A percentile compares a stretch with the other conserved stretches of the same genome.
Conservation (phyloP, 495 filamentous ascomycete genomes). For the Podospora anserina region DNA sequence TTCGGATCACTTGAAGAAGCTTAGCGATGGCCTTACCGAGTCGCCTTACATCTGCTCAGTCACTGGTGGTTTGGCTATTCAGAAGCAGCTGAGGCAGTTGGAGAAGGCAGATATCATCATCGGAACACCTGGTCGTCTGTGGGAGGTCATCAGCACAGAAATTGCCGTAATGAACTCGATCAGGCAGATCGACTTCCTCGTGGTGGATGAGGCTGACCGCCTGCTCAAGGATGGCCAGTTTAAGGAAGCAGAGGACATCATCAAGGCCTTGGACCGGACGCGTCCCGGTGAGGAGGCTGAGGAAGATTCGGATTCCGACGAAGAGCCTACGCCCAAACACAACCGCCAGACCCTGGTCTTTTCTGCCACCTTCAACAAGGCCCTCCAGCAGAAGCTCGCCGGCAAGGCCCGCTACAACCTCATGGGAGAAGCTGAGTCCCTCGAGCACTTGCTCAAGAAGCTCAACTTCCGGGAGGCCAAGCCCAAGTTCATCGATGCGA, state of each 20-base stretch:
- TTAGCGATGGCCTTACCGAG: slow-evolving; percentile 60
- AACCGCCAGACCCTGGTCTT: slow-evolving; percentile 90
- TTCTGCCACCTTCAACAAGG: slow-evolving; percentile 91
- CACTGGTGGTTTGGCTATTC: slow-evolving; percentile 85
- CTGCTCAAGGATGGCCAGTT: slow-evolving; percentile 90
- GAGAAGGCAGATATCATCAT: slow-evolving; percentile 78
- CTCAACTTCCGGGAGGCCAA: slow-evolving; percentile 78
- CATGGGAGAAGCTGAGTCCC: slow-evolving; percentile 70
- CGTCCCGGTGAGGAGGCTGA: slow-evolving; percentile 24
- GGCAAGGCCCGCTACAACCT: slow-evolving; percentile 67
- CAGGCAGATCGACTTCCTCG: slow-evolving; percentile 70
- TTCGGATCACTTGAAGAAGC: slow-evolving; percentile 68
- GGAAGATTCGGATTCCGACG: slow-evolving; percentile 35
- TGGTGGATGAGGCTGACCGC: slow-evolving; percentile 93
- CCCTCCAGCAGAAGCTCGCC: slow-evolving; percentile 82
- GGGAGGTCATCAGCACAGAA: slow-evolving; percentile 81
- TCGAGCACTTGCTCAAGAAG: slow-evolving; percentile 89
- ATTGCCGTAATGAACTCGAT: slow-evolving; percentile 57
- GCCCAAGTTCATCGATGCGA: slow-evolving; percentile 89
- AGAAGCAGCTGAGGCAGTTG: slow-evolving; percentile 86
- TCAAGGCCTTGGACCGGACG: slow-evolving; percentile 65
- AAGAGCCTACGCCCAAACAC: slow-evolving; percentile 24
- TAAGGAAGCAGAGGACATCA: slow-evolving; percentile 85
- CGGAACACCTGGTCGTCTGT: slow-evolving; percentile 87
- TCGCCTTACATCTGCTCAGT: slow-evolving; percentile 71